Percentiles rank a stretch among this genome's conserved stretches.
phyloP scores from a whole-genome alignment of 805 yeast genomes.

The Starmerella apis region DNA sequence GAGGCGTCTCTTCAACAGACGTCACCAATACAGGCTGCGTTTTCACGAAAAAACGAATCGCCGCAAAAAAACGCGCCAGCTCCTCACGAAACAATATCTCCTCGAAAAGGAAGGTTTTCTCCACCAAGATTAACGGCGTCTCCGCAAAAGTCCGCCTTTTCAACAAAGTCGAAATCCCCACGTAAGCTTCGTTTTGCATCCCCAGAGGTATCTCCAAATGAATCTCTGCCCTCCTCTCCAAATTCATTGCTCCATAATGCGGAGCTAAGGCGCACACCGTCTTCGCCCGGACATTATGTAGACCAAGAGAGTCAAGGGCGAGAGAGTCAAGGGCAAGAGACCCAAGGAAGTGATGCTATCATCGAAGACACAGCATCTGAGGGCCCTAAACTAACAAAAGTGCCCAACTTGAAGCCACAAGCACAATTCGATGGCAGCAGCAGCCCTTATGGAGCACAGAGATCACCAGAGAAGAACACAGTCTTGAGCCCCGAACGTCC shows the following conservation, averaged over 20 bases:
- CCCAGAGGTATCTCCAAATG: not conserved
- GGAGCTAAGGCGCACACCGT: too few relatives aligned
- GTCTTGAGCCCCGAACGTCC: slow-evolving; percentile 4
- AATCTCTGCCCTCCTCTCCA: not conserved
- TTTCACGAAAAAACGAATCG: too few relatives aligned
- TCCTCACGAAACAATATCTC: too few relatives aligned
- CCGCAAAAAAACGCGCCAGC: too few relatives aligned
- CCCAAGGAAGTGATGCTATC: too few relatives aligned
- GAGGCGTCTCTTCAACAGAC: too few relatives aligned
- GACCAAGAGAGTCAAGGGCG: too few relatives aligned
- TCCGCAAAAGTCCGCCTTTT: not conserved
- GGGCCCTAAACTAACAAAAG: not conserved
- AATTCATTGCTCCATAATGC: too few relatives aligned
- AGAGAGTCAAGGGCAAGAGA: too few relatives aligned
- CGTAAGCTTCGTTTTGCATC: not conserved
- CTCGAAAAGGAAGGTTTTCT: too few relatives aligned
- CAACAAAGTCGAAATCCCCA: not conserved
- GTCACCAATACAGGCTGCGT: too few relatives aligned
- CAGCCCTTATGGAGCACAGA: slow-evolving; percentile 4
- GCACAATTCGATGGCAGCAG: not conserved
- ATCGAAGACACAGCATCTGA: not conserved
- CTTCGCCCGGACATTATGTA: too few relatives aligned
- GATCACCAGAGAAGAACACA: not conserved
- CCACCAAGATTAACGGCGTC: not conserved
- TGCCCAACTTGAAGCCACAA: not conserved